phyloP scores from a whole-genome alignment of 805 yeast genomes.

The Ogataea allantospora region DNA sequence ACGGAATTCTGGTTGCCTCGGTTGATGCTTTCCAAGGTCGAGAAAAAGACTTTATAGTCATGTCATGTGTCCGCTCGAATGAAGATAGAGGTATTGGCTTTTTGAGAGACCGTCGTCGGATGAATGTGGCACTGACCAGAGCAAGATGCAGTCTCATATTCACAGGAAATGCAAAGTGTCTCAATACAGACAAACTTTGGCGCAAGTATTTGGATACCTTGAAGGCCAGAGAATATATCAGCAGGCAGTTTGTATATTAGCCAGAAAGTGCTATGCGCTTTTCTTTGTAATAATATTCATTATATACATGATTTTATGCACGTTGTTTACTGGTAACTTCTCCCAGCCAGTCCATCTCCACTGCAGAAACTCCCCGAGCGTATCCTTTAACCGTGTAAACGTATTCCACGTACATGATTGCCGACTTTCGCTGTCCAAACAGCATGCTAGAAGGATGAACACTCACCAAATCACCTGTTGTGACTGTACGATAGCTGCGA shows the following conservation, averaged over 20 bases:
- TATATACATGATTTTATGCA: constrained; percentile 20
- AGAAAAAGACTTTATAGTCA: constrained; percentile 76
- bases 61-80: constrained; percentile 77
- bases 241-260: constrained; percentile 12
- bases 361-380: constrained; percentile 82
- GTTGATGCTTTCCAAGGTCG: constrained; percentile 95
- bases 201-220: constrained; percentile 44
- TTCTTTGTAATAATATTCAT: background rate
- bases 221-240: constrained; percentile 34
- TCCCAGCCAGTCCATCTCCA: constrained; percentile 83
- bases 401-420: constrained; percentile 91
- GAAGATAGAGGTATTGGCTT: constrained; percentile 56
- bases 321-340: constrained; percentile 63
- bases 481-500: constrained; percentile 82
- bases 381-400: constrained; percentile 92
- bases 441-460: constrained; percentile 89
- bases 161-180: constrained; percentile 56
- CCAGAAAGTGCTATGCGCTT: background rate
- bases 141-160: constrained; percentile 61
- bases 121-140: constrained; percentile 73
- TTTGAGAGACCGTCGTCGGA: constrained; percentile 56
- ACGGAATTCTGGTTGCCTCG: constrained; percentile 49
- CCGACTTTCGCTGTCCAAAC: constrained; percentile 80
- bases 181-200: constrained; percentile 52
- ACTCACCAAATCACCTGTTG: constrained; percentile 79